Evolutionary conservation across 768 basidiomycete species (phyloP), one percentile per base, ranked within the genome.

Genomic region (Termitomyces sp.): DNA sequence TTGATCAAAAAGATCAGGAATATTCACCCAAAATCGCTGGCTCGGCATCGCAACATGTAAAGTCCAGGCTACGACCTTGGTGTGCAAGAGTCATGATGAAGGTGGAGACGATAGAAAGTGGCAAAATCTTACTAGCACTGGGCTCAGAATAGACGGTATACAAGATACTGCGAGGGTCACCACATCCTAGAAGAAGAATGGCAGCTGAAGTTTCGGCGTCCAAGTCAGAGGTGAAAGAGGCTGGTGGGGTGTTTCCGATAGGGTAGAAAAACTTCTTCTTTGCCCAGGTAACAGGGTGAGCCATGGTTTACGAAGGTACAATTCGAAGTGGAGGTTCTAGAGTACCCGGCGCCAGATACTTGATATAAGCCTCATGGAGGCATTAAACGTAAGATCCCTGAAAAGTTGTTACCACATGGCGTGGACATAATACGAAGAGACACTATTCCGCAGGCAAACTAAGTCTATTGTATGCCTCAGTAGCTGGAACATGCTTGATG

Each of bases 161-260:
- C 14, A 87, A 59, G 10, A 86, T 77, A 57, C 77, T 83, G 34
- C 84, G 72, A 11, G 81, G 79, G 65, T 87, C 86, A 15, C 85
- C 85, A 64, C 84, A 86, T 29, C 79, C 85, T 34, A 86, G 72
- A 17, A 85, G 76, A 4, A 87, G 73, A 31, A 85, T 67, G n/a
- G 77, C 69, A 6, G 81, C 83, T n/a, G 70, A 56, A 56, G 77
- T 68, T 62, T 83, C 83, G 0, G 79, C 78, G 60, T 81, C 69
- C 5, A 87, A 67, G 45, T 79, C 74, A 57, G 80, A 72, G 3
- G 81, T 80, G 14, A 87, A 71, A 49, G 73, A 80, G 4, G 81
- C 71, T 5, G 86, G 79, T 4, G 83, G 75, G 0, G 86, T 86
- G 66, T 86, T 86, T 38, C 86, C 86, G 14, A 85, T 72, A 2